A percentile compares a stretch with the other conserved stretches of the same genome.
phyloP scores from a whole-genome alignment of 352 stramenopile genomes.

The Globisporangium radiosum region DNA sequence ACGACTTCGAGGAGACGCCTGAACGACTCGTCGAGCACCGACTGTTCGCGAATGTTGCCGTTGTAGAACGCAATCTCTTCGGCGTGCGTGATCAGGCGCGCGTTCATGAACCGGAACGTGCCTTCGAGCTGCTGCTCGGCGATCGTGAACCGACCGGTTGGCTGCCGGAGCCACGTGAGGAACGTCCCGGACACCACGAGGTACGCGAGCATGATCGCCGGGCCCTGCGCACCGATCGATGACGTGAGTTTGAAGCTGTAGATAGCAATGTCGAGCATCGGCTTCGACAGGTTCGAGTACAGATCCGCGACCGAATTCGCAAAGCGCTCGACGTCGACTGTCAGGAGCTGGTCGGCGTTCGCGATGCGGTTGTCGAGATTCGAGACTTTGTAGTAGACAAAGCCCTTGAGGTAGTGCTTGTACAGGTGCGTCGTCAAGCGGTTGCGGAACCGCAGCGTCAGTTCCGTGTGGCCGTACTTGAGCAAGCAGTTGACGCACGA shows the following conservation, averaged over 20 bases:
- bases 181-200: constrained; percentile 61
- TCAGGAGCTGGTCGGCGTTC: constrained; percentile 85
- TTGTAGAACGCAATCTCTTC: constrained; percentile 91
- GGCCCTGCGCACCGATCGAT: constrained; percentile 68
- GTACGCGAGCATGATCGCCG: constrained; percentile 63
- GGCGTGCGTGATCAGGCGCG: constrained; percentile 81
- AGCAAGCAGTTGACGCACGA: constrained; percentile 77
- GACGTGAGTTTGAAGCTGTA: constrained; percentile 64
- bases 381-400: constrained; percentile 89
- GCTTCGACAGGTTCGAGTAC: constrained; percentile 88
- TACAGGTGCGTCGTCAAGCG: constrained; percentile 79
- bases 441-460: constrained; percentile 78
- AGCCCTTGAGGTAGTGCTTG: constrained; percentile 80
- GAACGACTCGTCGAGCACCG: constrained; percentile 71
- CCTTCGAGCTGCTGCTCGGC: constrained; percentile 79
- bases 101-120: constrained; percentile 86
- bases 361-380: constrained; percentile 86
- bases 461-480: constrained; percentile 76
- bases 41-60: constrained; percentile 80
- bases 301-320: constrained; percentile 75
- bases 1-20: constrained; percentile 51
- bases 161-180: constrained; percentile 65
- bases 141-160: constrained; percentile 75
- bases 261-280: constrained; percentile 75
- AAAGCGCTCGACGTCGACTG: constrained; percentile 83